Conservation (phyloP, 2,329 filamentous ascomycete genomes). For the Trichophyton benhamiae region DNA sequence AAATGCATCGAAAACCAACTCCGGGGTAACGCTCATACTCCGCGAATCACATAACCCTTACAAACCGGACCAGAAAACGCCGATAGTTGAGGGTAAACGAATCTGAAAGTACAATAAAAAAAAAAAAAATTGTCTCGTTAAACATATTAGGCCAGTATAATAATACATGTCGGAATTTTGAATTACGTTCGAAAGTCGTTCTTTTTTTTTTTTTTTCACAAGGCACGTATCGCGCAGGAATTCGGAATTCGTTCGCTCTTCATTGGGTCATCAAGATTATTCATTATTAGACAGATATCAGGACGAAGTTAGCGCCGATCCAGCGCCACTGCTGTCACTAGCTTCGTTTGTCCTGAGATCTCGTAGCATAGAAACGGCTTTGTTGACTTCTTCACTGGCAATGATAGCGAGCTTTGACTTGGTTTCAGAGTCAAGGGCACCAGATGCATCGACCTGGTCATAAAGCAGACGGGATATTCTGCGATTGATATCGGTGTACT, state of each 20-base stretch:
- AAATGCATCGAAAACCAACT: neutral
- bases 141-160: neutral
- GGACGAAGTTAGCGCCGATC: neutral
- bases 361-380: slow-evolving; percentile 45
- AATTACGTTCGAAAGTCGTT: neutral
- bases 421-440: slow-evolving; percentile 50
- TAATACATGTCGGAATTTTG: neutral
- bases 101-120: neutral
- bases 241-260: neutral
- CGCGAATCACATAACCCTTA: neutral
- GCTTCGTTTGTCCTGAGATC: slow-evolving; percentile 14
- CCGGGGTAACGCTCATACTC: neutral
- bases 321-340: slow-evolving; percentile 11
- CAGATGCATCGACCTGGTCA: slow-evolving; percentile 43
- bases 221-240: neutral
- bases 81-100: neutral
- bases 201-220: neutral
- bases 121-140: neutral
- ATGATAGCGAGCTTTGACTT: slow-evolving; percentile 62
- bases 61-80: neutral
- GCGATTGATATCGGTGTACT: slow-evolving; percentile 87
- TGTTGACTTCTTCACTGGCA: slow-evolving; percentile 65
- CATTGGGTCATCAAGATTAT: neutral
- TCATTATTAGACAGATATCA: slow-evolving; percentile 5
- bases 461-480: slow-evolving; percentile 82